phyloP scores from a whole-genome alignment of 2,329 filamentous ascomycete genomes.

The Trichophyton equinum region DNA sequence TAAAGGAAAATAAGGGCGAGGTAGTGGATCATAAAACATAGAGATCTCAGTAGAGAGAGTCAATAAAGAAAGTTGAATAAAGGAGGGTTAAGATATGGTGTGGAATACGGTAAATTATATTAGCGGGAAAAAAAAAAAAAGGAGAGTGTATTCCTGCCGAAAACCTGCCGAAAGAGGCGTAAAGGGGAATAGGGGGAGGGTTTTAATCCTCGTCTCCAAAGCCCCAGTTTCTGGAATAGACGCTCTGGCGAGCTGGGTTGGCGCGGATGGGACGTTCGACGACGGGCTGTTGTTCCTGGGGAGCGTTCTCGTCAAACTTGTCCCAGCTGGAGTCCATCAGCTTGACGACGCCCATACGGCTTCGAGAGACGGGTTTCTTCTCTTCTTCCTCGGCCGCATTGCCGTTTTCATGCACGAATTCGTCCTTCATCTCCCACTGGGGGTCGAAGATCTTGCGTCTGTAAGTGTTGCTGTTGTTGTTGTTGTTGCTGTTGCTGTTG shows the following conservation, averaged over 20 bases:
- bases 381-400: conserved; percentile 1
- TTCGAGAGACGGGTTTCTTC: conserved; percentile 16
- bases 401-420: conserved; percentile 38
- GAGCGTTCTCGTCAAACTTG: conserved; percentile 27
- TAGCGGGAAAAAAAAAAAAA: background rate
- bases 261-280: conserved; percentile 17
- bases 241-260: conserved; percentile 18
- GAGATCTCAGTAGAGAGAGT: background rate
- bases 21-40: background rate
- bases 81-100: background rate
- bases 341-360: conserved; percentile 57
- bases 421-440: conserved; percentile 66
- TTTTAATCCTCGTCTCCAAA: conserved; percentile 28
- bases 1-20: background rate
- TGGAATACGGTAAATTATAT: background rate
- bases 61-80: background rate
- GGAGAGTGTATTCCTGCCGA: background rate
- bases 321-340: conserved; percentile 55
- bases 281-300: conserved; percentile 16
- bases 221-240: conserved; percentile 31
- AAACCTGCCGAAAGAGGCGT: background rate
- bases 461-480: background rate
- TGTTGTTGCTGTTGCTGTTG: conserved; percentile 4
- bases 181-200: too few relatives aligned
- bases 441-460: conserved; percentile 64